Evolutionary conservation across 2,329 filamentous ascomycete genomes (phyloP), one percentile per base, ranked within the genome.

Genomic region (Cylindrodendrum hubeiense): DNA sequence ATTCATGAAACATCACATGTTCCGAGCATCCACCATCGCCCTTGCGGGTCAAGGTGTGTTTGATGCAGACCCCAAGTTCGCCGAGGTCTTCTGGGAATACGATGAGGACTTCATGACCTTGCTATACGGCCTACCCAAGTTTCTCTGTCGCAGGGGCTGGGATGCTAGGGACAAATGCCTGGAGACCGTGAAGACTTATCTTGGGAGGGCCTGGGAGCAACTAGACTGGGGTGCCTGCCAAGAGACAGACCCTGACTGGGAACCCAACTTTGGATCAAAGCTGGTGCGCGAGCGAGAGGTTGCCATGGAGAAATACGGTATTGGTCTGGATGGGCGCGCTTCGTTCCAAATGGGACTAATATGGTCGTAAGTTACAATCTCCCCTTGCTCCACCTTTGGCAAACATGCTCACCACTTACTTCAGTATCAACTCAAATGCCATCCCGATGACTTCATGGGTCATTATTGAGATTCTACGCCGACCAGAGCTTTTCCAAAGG

Each of bases 331-430:
- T 10, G 70, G 70, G 3, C 66, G 70, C 3, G 68, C 70, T 1
- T 70, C 70, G 6, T 72, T 72, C 24, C 70, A 72, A 2, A 71
- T 72, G 68, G 70, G 70, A 5, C 64, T 72, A 4, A 72, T 72
- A 22, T 72, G 70, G 70, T 66, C 66, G 66, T 68, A 47, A 50
- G 59, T 63, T 10, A n/a, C n/a, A n/a, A n/a, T n/a, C n/a, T n/a
- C n/a, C 24, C 7, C 6, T 39, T 9, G 6, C 12, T 24, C 6
- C 13, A 10, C 19, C 21, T 12, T n/a, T 41, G n/a, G 22, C 43
- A 44, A 24, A 19, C n/a, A 34, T 44, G 19, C 34, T 56, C 2
- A 44, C 46, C 5, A 9, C 8, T 15, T 28, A n/a, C 37, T 34
- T 13, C 33, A 72, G 70, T 3, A 72, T 72, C n/a, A 72, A 72